A percentile compares a stretch with the other conserved stretches of the same genome.
These are phyloP conservation scores for Debaryomycetaceae sp. DNA, from an alignment of 1,139 yeast genomes.

Conservation along the genomic window DNA sequence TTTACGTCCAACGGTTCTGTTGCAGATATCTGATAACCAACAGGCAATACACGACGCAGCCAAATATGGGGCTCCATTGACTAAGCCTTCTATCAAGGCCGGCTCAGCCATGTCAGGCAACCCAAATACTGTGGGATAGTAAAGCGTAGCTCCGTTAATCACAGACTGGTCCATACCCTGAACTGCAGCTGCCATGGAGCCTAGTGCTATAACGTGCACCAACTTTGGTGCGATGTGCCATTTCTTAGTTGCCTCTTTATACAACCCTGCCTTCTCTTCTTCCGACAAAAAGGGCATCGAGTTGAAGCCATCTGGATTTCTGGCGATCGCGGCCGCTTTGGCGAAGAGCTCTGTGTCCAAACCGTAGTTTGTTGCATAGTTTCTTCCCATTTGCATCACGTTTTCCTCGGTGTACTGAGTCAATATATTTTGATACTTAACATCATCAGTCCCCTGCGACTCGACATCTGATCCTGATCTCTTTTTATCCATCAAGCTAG, in stretches of 20 bases:
- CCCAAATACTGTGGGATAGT: constrained; percentile 55
- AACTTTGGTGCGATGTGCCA: constrained; percentile 64
- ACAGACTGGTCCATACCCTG: constrained; percentile 86
- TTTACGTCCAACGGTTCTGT: constrained; percentile 63
- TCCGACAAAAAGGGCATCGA: constrained; percentile 54
- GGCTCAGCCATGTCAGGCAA: constrained; percentile 44
- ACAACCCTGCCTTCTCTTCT: constrained; percentile 55
- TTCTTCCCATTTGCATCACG: constrained; percentile 67
- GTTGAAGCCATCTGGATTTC: constrained; percentile 57
- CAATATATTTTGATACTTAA: constrained; percentile 42
- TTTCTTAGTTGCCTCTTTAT: constrained; percentile 56
- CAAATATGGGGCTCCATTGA: constrained; percentile 79
- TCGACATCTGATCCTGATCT: not conserved
- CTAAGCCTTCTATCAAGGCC: constrained; percentile 69
- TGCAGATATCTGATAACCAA: constrained; percentile 70
- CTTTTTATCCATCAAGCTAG: not conserved
- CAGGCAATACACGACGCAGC: constrained; percentile 69
- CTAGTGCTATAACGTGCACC: constrained; percentile 61
- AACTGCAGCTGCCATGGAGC: constrained; percentile 77
- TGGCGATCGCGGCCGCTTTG: constrained; percentile 73
- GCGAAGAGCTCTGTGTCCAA: constrained; percentile 66
- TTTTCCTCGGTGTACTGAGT: constrained; percentile 61
- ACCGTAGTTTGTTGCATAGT: constrained; percentile 58
- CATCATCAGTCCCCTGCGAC: not conserved
- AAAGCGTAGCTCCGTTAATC: constrained; percentile 68